Evolutionary conservation across 164 flowering plant species (phyloP), one percentile per base, ranked within the genome.

Genomic region (Cinnamomum chago): DNA sequence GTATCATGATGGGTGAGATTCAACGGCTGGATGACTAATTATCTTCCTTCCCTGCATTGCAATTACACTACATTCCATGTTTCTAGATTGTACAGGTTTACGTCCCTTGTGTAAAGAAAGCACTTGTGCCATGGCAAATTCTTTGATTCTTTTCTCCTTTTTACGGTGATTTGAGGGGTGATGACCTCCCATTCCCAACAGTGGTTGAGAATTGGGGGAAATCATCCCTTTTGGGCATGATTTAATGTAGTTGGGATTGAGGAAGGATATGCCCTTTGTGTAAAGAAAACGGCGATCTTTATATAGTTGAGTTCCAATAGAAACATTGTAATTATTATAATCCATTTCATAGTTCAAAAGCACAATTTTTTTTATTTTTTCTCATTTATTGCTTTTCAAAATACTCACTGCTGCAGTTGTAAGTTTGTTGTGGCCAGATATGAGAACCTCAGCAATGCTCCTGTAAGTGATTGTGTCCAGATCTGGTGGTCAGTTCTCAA

Each of bases 1-100:
- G 97, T 23, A 74, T 74, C 70, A 82, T 92, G 97, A 92, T 90
- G 97, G 97, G 95, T 50, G 97, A 92, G 79, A 92, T 92, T 40
- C 93, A 89, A 68, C 86, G 91, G 3, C 28, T 81, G 4, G 93
- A 92, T 0, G 97, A 92, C 76, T 92, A 67, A 62, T 40, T 40
- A 40, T 40, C 7, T 2, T 40, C 47, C 47, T 1, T 11, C 35
- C 35, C 35, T 30, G 35, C 35, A 4, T 30, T 40, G 47, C 10
- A 40, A 40, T 40, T 1, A 40, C 9, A 40, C 10, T 40, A 40
- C 47, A 40, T 40, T 40, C 47, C 2, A 9, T 40, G 47, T 72
- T 35, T 15, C 25, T 60, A 17, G 25, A 35, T 9, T 65, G 55
- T 72, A 72, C 40, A 72, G 52, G 55, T 72, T 47, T 22, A 47